phyloP scores from a whole-genome alignment of 805 yeast genomes.

The Lipomyces kockii region DNA sequence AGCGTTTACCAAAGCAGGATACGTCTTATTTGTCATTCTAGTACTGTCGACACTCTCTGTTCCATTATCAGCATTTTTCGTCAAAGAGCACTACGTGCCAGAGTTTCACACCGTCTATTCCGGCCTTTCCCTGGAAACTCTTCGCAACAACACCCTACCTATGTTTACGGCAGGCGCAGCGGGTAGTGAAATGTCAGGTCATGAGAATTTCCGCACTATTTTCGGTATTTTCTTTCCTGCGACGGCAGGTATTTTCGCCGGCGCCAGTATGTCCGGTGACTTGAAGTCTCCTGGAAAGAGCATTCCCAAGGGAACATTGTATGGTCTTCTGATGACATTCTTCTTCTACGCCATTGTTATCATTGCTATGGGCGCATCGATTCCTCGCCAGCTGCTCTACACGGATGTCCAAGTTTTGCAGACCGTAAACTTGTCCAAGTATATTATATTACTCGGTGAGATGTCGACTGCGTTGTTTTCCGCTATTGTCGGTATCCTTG shows the following conservation, averaged over 20 bases:
- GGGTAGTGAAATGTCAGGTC: conserved; percentile 63
- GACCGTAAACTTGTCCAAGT: conserved; percentile 70
- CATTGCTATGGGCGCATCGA: conserved; percentile 73
- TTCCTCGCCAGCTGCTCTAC: conserved; percentile 78
- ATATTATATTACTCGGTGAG: conserved; percentile 83
- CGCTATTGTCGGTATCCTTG: conserved; percentile 92
- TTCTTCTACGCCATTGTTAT: conserved; percentile 79
- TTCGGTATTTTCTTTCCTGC: conserved; percentile 98
- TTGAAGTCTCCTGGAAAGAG: conserved; percentile 81
- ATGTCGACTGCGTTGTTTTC: conserved; percentile 88
- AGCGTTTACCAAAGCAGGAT: conserved; percentile 81
- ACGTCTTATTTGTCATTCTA: conserved; percentile 67
- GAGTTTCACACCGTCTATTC: conserved; percentile 49
- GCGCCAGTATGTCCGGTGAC: conserved; percentile 98
- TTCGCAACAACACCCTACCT: conserved; percentile 71
- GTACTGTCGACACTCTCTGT: conserved; percentile 76
- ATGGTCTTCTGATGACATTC: conserved; percentile 81
- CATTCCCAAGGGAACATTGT: conserved; percentile 91
- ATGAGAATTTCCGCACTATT: conserved; percentile 79
- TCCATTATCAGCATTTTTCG: conserved; percentile 75
- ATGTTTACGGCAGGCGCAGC: conserved; percentile 89
- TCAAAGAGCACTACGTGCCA: conserved; percentile 62
- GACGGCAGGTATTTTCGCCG: conserved; percentile 97
- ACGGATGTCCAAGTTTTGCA: conserved; percentile 85
- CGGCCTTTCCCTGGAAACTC: conserved; percentile 74